Evolutionary conservation across 1,284 basidiomycete species (phyloP), one percentile per base, ranked within the genome.

Genomic region (Gymnopus androsaceus): DNA sequence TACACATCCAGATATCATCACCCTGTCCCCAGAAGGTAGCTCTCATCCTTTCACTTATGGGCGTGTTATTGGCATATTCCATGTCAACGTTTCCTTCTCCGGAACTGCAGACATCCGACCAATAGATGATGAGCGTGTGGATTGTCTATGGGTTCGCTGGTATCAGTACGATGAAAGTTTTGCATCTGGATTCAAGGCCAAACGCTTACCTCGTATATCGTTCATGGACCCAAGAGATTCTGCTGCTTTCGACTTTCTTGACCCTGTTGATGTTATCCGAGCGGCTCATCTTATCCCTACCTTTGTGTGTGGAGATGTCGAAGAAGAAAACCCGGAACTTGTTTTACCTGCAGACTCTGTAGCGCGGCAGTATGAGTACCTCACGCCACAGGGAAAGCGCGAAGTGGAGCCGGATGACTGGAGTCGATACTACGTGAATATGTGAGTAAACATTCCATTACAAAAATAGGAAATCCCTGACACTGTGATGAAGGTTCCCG

Each of bases 121-220:
- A 28, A n/a, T 25, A 44, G 4, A 52, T 59, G 9, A 49, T 50
- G 11, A 64, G 14, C 6, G 33, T 4, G 14, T 73, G 52, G 64
- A 72, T 14, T 66, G 72, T 41, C 45, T 72, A 3, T 67, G 66
- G 63, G 67, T 72, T 3, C 59, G 63, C 1, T 71, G 70, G 69
- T 71, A 66, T 54, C 61, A 63, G 2, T 28, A 37, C 8, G 65
- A 67, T 21, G 21, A 46, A 14, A 19, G 4, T n/a, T 40, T 45
- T 30, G 15, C 3, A 1, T 50, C 27, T n/a, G 68, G 68, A 21
- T 50, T 15, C 11, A 4, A 21, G 3, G 48, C 48, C 36, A 50
- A 50, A 33, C 6, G 19, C 6, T 25, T 34, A 14, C 52, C 6
- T 28, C 8, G 44, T 3, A 5, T 54, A 15, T 19, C 42, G 5